Evolutionary conservation across 805 yeast genomes (phyloP).

Genomic region (Torulaspora quercuum): DNA sequence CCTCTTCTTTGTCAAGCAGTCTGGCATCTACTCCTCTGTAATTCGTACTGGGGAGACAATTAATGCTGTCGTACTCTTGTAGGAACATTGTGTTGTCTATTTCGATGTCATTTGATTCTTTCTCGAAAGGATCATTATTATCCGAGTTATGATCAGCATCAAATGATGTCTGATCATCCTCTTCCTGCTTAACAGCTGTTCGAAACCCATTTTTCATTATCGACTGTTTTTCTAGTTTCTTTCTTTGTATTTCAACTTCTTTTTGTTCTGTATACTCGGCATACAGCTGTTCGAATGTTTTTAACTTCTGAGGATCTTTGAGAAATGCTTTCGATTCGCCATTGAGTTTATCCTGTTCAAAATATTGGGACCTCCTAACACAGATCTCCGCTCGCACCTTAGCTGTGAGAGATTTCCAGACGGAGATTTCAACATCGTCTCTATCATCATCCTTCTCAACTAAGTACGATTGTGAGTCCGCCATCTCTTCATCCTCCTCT

Average conservation of each 20-base stretch:
- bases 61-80: conserved; percentile 79
- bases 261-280: conserved; percentile 33
- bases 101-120: conserved; percentile 44
- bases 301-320: conserved; percentile 66
- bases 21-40: conserved; percentile 53
- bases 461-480: conserved; percentile 42
- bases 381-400: conserved; percentile 75
- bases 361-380: conserved; percentile 60
- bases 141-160: conserved; percentile 11
- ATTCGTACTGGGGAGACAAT: conserved; percentile 68
- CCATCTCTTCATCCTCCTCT: conserved; percentile 45
- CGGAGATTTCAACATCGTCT: conserved; percentile 69
- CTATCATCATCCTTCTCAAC: conserved; percentile 55
- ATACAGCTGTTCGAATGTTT: conserved; percentile 42
- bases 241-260: conserved; percentile 28
- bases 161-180: conserved; percentile 20
- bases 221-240: conserved; percentile 32
- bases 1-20: conserved; percentile 44
- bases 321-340: conserved; percentile 65
- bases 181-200: conserved; percentile 36
- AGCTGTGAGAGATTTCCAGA: conserved; percentile 83
- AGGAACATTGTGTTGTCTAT: conserved; percentile 58
- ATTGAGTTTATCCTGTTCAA: conserved; percentile 57
- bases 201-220: conserved; percentile 42
- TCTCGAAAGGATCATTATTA: conserved; percentile 33